phyloP scores from a whole-genome alignment of 1,284 basidiomycete species.

The Sutorius eximius region DNA sequence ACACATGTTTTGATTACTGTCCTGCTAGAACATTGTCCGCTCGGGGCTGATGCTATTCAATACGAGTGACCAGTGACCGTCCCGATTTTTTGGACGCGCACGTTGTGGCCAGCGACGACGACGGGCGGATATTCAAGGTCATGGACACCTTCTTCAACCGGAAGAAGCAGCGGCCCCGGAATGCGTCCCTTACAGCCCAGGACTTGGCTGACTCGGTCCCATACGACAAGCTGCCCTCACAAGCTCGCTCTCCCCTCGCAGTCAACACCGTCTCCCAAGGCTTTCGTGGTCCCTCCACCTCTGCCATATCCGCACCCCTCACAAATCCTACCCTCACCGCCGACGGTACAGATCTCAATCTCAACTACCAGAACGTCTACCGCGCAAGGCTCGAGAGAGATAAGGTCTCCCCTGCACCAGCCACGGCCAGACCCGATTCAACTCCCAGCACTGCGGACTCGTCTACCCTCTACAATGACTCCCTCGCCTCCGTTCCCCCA shows the following conservation, averaged over 20 bases:
- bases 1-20: conserved; percentile 25
- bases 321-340: conserved; percentile 74
- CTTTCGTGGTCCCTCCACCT: conserved; percentile 41
- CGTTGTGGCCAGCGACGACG: conserved; percentile 17
- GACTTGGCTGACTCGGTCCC: conserved; percentile 64
- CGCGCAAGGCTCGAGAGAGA: conserved; percentile 55
- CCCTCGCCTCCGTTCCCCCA: conserved; percentile 37
- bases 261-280: conserved; percentile 58
- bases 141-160: conserved; percentile 44
- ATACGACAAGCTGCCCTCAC: conserved; percentile 65
- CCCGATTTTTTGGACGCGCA: conserved; percentile 8
- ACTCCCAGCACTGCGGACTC: conserved; percentile 59
- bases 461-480: conserved; percentile 56
- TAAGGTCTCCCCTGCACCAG: conserved; percentile 40
- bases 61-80: conserved; percentile 6
- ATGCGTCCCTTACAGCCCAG: conserved; percentile 45
- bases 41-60: conserved; percentile 6
- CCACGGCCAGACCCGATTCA: conserved; percentile 44
- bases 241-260: conserved; percentile 55
- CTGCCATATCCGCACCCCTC: conserved; percentile 69
- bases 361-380: conserved; percentile 52
- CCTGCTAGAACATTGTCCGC: not conserved
- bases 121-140: conserved; percentile 7
- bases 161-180: conserved; percentile 46
- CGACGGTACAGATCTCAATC: conserved; percentile 66